phyloP scores from a whole-genome alignment of 768 basidiomycete species.

The Russula ochroleuca region DNA sequence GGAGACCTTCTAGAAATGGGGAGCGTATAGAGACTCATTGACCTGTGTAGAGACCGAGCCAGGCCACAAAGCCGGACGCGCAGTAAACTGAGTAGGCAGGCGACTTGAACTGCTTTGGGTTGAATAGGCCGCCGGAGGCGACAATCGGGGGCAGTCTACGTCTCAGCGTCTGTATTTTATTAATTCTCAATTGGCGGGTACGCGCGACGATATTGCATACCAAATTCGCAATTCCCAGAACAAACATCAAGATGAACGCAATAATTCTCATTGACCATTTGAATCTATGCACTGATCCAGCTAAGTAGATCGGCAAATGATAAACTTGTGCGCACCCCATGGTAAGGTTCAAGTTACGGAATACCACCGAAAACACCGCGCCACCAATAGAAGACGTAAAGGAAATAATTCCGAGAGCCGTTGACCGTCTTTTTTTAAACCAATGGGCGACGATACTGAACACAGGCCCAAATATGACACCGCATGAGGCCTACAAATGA shows the following conservation, averaged over 20 bases:
- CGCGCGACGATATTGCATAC: conserved; percentile 29
- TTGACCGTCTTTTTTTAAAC: conserved; percentile 56
- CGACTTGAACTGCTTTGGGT: conserved; percentile 52
- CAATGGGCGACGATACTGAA: conserved; percentile 63
- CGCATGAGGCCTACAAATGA: conserved; percentile 34
- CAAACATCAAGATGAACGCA: conserved; percentile 54
- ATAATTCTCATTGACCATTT: conserved; percentile 71
- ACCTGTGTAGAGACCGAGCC: conserved; percentile 61
- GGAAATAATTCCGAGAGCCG: conserved; percentile 59
- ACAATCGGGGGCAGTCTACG: conserved; percentile 54
- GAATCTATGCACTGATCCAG: conserved; percentile 45
- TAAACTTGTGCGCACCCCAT: conserved; percentile 45
- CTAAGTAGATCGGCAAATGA: neutral
- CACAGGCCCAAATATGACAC: conserved; percentile 60
- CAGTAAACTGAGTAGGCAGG: conserved; percentile 56
- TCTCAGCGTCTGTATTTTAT: conserved; percentile 32
- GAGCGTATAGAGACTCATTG: neutral
- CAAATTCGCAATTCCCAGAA: conserved; percentile 53
- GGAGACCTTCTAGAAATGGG: too few relatives aligned
- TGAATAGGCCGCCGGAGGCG: conserved; percentile 54
- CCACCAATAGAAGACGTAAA: conserved; percentile 68
- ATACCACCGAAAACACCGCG: conserved; percentile 58
- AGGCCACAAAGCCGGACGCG: conserved; percentile 49
- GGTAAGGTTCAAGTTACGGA: conserved; percentile 48
- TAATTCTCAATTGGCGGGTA: neutral